Conservation (phyloP, 306 rosid genomes). For the Cicer bijugum region DNA sequence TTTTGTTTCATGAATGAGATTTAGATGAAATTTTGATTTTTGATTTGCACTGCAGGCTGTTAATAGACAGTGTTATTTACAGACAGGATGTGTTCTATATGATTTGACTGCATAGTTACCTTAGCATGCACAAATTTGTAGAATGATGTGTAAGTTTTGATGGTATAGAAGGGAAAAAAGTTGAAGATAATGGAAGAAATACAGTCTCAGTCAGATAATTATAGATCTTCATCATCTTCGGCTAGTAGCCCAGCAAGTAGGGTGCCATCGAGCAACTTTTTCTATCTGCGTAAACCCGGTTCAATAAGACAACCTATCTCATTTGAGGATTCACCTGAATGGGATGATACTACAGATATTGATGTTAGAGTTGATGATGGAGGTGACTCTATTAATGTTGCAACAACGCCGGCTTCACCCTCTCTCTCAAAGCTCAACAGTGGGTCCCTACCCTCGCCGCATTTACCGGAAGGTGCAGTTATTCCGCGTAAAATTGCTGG, state of each 20-base stretch:
- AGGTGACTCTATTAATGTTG: slow-evolving; percentile 78
- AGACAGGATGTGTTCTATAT: slow-evolving; percentile 16
- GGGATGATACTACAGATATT: slow-evolving; percentile 89
- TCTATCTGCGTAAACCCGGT: slow-evolving; percentile 94
- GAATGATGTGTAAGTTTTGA: slow-evolving; percentile 35
- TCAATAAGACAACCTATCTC: slow-evolving; percentile 95
- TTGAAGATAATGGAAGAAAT: slow-evolving; percentile 79
- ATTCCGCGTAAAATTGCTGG: slow-evolving; percentile 76
- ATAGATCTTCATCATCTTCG: slow-evolving; percentile 94
- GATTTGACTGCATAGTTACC: slow-evolving; percentile 14
- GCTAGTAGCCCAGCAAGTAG: slow-evolving; percentile 98
- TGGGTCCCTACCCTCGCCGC: slow-evolving; percentile 88
- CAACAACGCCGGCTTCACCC: slow-evolving; percentile 84
- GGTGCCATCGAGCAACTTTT: slow-evolving; percentile 97
- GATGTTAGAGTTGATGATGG: slow-evolving; percentile 84
- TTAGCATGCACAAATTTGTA: slow-evolving; percentile 30
- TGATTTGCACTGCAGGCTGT: slow-evolving; percentile 40
- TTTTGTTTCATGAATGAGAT: slow-evolving; percentile 19
- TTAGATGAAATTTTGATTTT: slow-evolving; percentile 37
- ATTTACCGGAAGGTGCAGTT: slow-evolving; percentile 67
- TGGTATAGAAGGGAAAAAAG: neutral
- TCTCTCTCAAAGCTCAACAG: slow-evolving; percentile 92
- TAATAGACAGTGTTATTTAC: slow-evolving; percentile 29
- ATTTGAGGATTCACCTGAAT: slow-evolving; percentile 97
- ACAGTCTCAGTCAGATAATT: slow-evolving; percentile 91